phyloP scores from a whole-genome alignment of 495 filamentous ascomycete genomes.

The Opeltia flavorubescens region DNA sequence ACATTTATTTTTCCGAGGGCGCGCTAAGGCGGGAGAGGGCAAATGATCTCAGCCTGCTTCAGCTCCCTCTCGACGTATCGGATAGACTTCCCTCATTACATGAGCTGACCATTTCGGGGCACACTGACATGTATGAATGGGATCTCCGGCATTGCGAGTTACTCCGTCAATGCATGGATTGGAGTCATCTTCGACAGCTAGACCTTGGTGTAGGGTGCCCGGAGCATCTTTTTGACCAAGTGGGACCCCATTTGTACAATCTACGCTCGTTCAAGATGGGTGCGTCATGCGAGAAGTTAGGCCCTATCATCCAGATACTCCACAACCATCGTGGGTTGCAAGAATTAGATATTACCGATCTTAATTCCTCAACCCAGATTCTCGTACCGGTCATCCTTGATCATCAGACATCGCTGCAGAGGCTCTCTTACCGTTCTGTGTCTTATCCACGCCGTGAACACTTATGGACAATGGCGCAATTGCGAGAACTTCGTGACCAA shows the following conservation, averaged over 20 bases:
- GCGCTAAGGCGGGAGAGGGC: not conserved
- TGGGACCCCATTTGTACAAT: not conserved
- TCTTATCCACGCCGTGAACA: not conserved
- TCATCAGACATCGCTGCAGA: not conserved
- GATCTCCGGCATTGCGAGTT: not conserved
- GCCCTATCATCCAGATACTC: not conserved
- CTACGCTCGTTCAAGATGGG: not conserved
- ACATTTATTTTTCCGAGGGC: not conserved
- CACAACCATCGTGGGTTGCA: not conserved
- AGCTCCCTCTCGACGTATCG: not conserved
- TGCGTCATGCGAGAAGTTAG: not conserved
- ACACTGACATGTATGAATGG: not conserved
- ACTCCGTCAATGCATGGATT: not conserved
- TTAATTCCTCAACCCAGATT: not conserved
- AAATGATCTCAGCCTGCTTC: not conserved
- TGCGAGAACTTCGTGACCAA: too few relatives aligned
- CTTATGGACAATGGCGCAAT: too few relatives aligned
- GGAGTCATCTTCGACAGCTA: not conserved
- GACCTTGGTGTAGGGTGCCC: not conserved
- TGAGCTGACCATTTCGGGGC: not conserved
- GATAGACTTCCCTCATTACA: not conserved
- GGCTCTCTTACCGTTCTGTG: not conserved
- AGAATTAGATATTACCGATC: not conserved
- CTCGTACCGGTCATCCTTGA: not conserved
- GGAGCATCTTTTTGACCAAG: not conserved